Evolutionary conservation across 306 rosid species (phyloP), one percentile per base, ranked within the genome.

Genomic region (Cucurbita pepo): DNA sequence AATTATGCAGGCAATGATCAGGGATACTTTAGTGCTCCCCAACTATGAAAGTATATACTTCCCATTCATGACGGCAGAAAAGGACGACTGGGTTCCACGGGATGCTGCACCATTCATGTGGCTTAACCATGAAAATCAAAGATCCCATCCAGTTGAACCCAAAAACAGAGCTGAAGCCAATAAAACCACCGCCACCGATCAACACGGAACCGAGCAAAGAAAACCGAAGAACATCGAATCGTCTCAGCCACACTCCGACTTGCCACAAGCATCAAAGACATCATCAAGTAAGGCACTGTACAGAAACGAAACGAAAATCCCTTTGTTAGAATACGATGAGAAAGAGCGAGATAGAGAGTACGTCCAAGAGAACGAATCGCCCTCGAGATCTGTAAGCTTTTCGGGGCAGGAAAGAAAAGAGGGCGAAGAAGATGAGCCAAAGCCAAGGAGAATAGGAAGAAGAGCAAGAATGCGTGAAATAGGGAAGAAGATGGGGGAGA

Each of bases 41-140:
- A 91, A 91, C 79, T 74, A 85, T 66, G 97, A 88, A 83, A 82
- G 81, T 74, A n/a, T 83, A 38, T 80, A 82, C 76, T 74, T 94
- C 69, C 81, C 95, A n/a, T 91, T 91, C 88, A 94, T 94, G 99
- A 71, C 83, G 58, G 97, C 97, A 2, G 97, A 91, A 78, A 89
- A 89, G 72, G 85, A 91, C 14, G 96, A 94, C 79, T 94, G 99
- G 99, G 77, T 91, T 41, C 95, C 92, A 4, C 81, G 83, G 56
- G 85, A 21, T 48, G 82, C 78, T 25, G 97, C 99, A 72, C 99
- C 99, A 10, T 91, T 86, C 77, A 70, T 82, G 61, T 94, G 99
- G 97, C 53, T 81, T 78, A 76, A 81, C 76, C 99, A 83, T 51
- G 91, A 90, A 76, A 62, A 30, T 52, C 65, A 56, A 57, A 73